These are phyloP conservation scores for Neophaeococcomyces mojaviensis DNA, from an alignment of 2,329 filamentous ascomycete genomes.

Conservation along the genomic window DNA sequence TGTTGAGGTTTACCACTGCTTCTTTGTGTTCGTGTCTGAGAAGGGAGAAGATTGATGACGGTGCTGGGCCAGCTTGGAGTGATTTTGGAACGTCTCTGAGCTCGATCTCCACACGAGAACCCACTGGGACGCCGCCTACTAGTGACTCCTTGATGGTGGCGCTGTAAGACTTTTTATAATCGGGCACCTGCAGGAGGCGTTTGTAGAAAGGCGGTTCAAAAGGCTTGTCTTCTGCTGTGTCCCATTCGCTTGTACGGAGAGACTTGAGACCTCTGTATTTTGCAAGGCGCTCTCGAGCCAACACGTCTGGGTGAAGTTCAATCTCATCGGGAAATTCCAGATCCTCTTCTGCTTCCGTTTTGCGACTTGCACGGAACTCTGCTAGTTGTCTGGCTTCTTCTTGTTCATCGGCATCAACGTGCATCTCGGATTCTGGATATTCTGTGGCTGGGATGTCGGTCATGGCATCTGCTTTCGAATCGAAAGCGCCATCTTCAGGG, in stretches of 20 bases:
- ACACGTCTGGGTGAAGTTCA: constrained; percentile 79
- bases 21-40: constrained; percentile 93
- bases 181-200: constrained; percentile 74
- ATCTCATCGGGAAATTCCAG: constrained; percentile 96
- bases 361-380: constrained; percentile 70
- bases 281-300: constrained; percentile 75
- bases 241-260: constrained; percentile 78
- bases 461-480: constrained; percentile 44
- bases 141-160: constrained; percentile 72
- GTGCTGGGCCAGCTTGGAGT: constrained; percentile 49
- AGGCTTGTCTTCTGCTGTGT: constrained; percentile 75
- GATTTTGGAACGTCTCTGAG: constrained; percentile 53
- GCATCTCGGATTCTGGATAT: constrained; percentile 90
- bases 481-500: constrained; percentile 75
- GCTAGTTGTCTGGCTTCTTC: constrained; percentile 78
- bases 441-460: constrained; percentile 79
- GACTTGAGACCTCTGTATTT: constrained; percentile 90
- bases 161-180: constrained; percentile 79
- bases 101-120: constrained; percentile 74
- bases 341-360: constrained; percentile 78
- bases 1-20: constrained; percentile 79
- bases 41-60: constrained; percentile 74
- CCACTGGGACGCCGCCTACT: constrained; percentile 76
- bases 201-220: constrained; percentile 88
- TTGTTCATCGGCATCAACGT: constrained; percentile 68